Evolutionary conservation across 352 stramenopile species (phyloP).

Genomic region (Globisporangium paddicum): DNA sequence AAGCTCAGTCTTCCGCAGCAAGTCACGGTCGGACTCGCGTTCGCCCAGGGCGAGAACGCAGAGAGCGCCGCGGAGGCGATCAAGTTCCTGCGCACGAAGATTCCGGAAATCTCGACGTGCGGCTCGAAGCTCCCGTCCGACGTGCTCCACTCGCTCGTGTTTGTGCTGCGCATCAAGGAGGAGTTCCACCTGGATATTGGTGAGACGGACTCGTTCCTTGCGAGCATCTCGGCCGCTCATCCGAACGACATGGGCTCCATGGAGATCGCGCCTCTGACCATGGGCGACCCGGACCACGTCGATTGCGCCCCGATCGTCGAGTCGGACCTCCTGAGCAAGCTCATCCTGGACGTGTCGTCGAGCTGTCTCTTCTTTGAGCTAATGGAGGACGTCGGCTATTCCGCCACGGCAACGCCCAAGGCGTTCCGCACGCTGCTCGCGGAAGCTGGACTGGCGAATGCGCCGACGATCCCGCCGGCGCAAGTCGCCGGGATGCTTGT

Average conservation of each 20-base stretch:
- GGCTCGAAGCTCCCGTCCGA: slow-evolving; percentile 79
- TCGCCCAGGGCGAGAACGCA: slow-evolving; percentile 67
- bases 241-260: slow-evolving; percentile 83
- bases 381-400: slow-evolving; percentile 89
- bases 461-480: slow-evolving; percentile 74
- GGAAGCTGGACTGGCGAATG: slow-evolving; percentile 77
- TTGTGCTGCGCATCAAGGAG: slow-evolving; percentile 76
- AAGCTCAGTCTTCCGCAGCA: slow-evolving; percentile 86
- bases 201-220: slow-evolving; percentile 83
- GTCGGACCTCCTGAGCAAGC: slow-evolving; percentile 57
- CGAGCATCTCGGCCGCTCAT: slow-evolving; percentile 81
- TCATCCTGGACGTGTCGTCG: slow-evolving; percentile 73
- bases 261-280: slow-evolving; percentile 81
- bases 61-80: slow-evolving; percentile 58
- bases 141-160: slow-evolving; percentile 80
- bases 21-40: slow-evolving; percentile 77
- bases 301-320: slow-evolving; percentile 69
- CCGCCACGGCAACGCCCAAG: slow-evolving; percentile 68
- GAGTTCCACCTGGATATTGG: slow-evolving; percentile 65
- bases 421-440: slow-evolving; percentile 79
- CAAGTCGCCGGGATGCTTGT: slow-evolving; percentile 87
- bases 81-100: slow-evolving; percentile 77
- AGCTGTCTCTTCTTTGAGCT: slow-evolving; percentile 88
- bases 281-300: slow-evolving; percentile 83
- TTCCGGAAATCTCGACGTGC: slow-evolving; percentile 80